phyloP scores from a whole-genome alignment of 768 basidiomycete genomes.

The Coprinopsis marcescibilis region DNA sequence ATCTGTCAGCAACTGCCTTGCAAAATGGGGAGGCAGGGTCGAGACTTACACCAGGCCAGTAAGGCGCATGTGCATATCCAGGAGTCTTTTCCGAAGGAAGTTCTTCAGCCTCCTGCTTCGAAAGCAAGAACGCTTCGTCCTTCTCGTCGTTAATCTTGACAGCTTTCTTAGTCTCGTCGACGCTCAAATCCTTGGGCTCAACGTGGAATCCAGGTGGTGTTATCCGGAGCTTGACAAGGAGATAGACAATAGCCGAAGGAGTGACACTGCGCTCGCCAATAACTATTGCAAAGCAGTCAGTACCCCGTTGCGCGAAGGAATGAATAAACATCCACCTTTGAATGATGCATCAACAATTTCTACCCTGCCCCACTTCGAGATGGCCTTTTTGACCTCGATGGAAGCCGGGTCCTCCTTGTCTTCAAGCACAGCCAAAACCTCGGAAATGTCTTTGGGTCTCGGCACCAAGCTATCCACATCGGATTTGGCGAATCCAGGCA shows the following conservation, averaged over 20 bases:
- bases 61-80: slow-evolving; percentile 82
- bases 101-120: slow-evolving; percentile 60
- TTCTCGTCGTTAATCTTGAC: slow-evolving; percentile 50
- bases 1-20: not conserved
- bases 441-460: slow-evolving; percentile 36
- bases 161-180: slow-evolving; percentile 42
- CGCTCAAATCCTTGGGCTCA: slow-evolving; percentile 35
- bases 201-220: slow-evolving; percentile 41
- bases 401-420: slow-evolving; percentile 44
- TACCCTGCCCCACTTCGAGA: slow-evolving; percentile 65
- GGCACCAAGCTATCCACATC: slow-evolving; percentile 36
- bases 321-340: slow-evolving; percentile 54
- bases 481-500: slow-evolving; percentile 62
- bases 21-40: not conserved
- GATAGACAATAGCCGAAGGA: slow-evolving; percentile 82
- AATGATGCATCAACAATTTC: slow-evolving; percentile 81
- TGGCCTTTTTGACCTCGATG: slow-evolving; percentile 54
- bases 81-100: slow-evolving; percentile 35
- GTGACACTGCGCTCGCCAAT: slow-evolving; percentile 87
- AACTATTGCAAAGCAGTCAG: slow-evolving; percentile 41
- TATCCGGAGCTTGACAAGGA: slow-evolving; percentile 79
- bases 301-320: not conserved
- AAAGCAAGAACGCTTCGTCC: slow-evolving; percentile 65
- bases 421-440: slow-evolving; percentile 45
- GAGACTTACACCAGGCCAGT: slow-evolving; percentile 77